Conservation (phyloP, 2,329 filamentous ascomycete genomes). For the Aureobasidium sp. region DNA sequence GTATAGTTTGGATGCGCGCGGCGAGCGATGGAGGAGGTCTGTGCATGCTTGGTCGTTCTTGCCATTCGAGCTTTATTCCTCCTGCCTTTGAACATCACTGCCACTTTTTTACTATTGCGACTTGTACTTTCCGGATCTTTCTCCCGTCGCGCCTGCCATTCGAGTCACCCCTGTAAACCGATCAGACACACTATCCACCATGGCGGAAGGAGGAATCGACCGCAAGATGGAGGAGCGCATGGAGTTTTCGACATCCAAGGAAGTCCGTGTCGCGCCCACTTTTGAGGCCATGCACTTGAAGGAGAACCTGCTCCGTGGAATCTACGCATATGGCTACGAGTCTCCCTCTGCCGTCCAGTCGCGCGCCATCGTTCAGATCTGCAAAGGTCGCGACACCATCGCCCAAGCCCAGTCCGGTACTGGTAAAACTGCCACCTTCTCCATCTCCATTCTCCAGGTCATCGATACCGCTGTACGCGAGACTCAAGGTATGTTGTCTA, state of each 20-base stretch:
- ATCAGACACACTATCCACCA: slow-evolving; percentile 38
- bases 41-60: slow-evolving; percentile 4
- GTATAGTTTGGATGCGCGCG: neutral
- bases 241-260: slow-evolving; percentile 97
- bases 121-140: neutral
- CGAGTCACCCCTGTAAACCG: neutral
- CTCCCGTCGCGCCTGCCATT: neutral
- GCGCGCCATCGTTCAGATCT: slow-evolving; percentile 95
- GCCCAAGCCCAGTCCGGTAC: slow-evolving; percentile 96
- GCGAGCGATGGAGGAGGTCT: slow-evolving; percentile 5
- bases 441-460: slow-evolving; percentile 90
- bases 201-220: slow-evolving; percentile 87
- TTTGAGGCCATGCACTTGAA: slow-evolving; percentile 97
- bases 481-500: slow-evolving; percentile 53
- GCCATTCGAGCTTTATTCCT: slow-evolving; percentile 8
- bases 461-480: slow-evolving; percentile 90
- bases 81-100: neutral
- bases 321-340: slow-evolving; percentile 98
- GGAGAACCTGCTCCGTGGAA: slow-evolving; percentile 90
- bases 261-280: slow-evolving; percentile 89
- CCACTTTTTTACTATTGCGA: neutral
- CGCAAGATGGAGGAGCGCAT: slow-evolving; percentile 91
- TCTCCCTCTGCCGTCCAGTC: slow-evolving; percentile 97
- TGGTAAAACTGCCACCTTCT: slow-evolving; percentile 94
- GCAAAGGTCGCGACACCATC: slow-evolving; percentile 98